phyloP scores from a whole-genome alignment of 768 basidiomycete genomes.

The Calvatia gigantea region DNA sequence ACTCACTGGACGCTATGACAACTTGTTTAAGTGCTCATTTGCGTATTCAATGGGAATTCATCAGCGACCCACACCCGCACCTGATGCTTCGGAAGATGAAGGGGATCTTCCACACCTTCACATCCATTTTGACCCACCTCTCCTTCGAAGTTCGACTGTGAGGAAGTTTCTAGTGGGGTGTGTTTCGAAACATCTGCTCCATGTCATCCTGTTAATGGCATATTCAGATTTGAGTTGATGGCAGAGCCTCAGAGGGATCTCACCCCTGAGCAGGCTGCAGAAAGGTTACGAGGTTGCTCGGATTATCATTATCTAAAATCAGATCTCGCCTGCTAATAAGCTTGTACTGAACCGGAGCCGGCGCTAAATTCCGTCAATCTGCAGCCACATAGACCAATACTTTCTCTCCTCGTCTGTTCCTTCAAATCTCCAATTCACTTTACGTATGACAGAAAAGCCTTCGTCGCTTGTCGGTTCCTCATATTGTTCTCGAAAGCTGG shows the following conservation, averaged over 20 bases:
- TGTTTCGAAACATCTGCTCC: conserved; percentile 21
- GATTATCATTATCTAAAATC: conserved; percentile 58
- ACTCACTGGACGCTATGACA: conserved; percentile 69
- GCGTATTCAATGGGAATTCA: conserved; percentile 96
- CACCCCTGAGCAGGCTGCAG: conserved; percentile 85
- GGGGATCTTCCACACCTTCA: conserved; percentile 75
- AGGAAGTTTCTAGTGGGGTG: conserved; percentile 90
- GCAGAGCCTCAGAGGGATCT: conserved; percentile 88
- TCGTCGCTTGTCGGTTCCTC: conserved; percentile 67
- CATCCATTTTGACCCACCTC: conserved; percentile 82
- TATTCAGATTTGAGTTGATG: conserved; percentile 79
- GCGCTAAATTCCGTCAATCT: conserved; percentile 66
- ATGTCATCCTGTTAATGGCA: conserved; percentile 5
- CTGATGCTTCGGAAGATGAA: conserved; percentile 32
- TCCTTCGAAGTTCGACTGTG: conserved; percentile 77
- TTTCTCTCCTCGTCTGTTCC: conserved; percentile 68
- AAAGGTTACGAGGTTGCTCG: conserved; percentile 47
- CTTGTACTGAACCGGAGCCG: background rate
- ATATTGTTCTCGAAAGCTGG: conserved; percentile 52
- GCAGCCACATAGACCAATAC: conserved; percentile 85
- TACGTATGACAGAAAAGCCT: conserved; percentile 74
- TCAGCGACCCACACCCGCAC: conserved; percentile 64
- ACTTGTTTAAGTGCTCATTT: conserved; percentile 82
- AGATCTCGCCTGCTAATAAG: background rate
- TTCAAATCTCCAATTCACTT: conserved; percentile 77